These are phyloP conservation scores for Chlorella sp. DNA, from an alignment of 139 green algal genomes.

Conservation along the genomic window DNA sequence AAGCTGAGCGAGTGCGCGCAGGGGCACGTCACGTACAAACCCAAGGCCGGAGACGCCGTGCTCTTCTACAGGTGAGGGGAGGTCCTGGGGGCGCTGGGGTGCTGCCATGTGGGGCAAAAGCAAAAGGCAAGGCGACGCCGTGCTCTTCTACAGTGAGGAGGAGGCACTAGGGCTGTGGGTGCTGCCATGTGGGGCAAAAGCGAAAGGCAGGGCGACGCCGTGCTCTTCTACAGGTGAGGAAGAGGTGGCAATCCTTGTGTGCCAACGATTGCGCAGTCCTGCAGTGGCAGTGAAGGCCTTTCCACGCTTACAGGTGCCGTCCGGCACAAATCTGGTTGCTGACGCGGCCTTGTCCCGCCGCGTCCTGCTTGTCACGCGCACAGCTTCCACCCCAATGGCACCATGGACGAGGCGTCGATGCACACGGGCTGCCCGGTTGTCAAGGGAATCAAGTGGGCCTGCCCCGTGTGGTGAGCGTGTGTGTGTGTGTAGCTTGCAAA, in stretches of 20 bases:
- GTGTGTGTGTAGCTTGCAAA: not conserved
- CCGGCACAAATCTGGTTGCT: no score
- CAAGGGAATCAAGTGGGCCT: constrained; percentile 38
- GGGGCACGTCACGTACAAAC: constrained; percentile 52
- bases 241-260: not conserved
- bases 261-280: not conserved
- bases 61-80: constrained; percentile 36
- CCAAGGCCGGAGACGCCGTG: constrained; percentile 37
- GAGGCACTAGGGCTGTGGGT: no score
- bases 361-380: not conserved
- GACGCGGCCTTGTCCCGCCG: no score
- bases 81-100: no score
- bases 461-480: constrained; percentile 21
- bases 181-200: no score
- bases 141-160: no score
- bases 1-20: constrained; percentile 47
- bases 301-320: no score
- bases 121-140: no score
- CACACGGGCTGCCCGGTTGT: constrained; percentile 40
- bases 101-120: no score
- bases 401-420: constrained; percentile 32
- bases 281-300: not conserved
- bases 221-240: constrained; percentile 35
- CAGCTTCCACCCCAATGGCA: constrained; percentile 23
- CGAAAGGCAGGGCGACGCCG: no score